Conservation (phyloP, 306 rosid genomes). For the Delonix regia region DNA sequence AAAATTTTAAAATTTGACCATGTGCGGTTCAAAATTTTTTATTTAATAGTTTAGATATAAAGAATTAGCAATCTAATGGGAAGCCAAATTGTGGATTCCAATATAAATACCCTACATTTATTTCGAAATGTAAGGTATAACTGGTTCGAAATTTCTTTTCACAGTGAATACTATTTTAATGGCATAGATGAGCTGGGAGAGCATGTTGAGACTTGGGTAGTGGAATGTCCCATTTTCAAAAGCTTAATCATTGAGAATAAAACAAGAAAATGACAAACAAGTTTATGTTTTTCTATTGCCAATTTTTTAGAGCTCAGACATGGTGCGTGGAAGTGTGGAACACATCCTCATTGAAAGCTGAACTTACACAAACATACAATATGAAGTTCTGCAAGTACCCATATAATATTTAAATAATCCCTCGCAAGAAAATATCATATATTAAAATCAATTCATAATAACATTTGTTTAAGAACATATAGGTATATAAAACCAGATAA, state of each 20-base stretch:
- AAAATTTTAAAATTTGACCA: too few relatives aligned
- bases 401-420: neutral
- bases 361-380: constrained; percentile 33
- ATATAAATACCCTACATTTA: too few relatives aligned
- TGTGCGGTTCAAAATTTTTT: too few relatives aligned
- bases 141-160: neutral
- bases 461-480: neutral
- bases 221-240: constrained; percentile 62
- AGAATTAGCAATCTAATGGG: too few relatives aligned
- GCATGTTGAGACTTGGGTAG: constrained; percentile 62
- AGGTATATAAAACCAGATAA: constrained; percentile 14
- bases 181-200: constrained; percentile 61
- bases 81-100: too few relatives aligned
- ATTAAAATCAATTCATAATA: neutral
- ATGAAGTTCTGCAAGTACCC: neutral
- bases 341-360: constrained; percentile 45
- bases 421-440: neutral
- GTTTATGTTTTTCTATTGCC: constrained; percentile 1
- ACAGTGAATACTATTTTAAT: constrained; percentile 32
- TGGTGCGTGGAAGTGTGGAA: constrained; percentile 11
- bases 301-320: constrained; percentile 29
- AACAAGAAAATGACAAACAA: constrained; percentile 77
- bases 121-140: too few relatives aligned
- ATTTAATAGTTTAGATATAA: too few relatives aligned
- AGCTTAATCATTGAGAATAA: constrained; percentile 69